Base-by-base conservation (phyloP, 192 early-diverging fungal genomes). In the Funneliformis mosseae region DNA sequence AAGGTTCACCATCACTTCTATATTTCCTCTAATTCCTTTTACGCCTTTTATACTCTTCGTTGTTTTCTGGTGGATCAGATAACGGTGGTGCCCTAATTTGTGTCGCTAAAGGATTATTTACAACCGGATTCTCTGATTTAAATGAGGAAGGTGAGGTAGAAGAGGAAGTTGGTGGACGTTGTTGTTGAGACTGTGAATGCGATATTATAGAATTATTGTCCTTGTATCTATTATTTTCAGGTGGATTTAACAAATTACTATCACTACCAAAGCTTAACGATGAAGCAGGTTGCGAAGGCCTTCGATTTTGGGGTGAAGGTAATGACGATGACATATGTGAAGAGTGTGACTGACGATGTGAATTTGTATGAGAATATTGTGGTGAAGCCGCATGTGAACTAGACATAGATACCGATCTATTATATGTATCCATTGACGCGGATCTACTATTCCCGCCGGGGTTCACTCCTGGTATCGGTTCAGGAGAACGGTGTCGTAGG, bases 181-280 rank as follows among this genome's bases (percentile, higher is more conserved):
- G 25, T 77, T 60, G 61, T 42, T n/a, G 61, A 41, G 25, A 43
- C n/a, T 61, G 77, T 41, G 77, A 45, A 50, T 64, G 63, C 9
- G 41, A 12, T 68, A 68, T 64, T 50, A 6, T 33, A 50, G 39
- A 23, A 50, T 46, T 64, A 68, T 69, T 71, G 14, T 71, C 48
- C 18, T 69, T 79, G 23, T 60, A 48, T 43, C 46, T 79, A 43
- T 78, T 66, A 11, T 12, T 71, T n/a, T 55, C 67, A 60, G 25
- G 9, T 28, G 78, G 68, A 71, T 79, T 79, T 71, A 79, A 79
- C 33, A 79, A 41, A 71, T 71, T 79, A 55, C 66, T 71, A 46
- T 79, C 46, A 50, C 68, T 33, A 42, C 78, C 78, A 61, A 79
- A 79, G 18, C 67, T 41, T 71, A 78, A 68, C 4, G 77, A 78